These are phyloP conservation scores for Cercospora sp. DNA, from an alignment of 2,329 filamentous ascomycete species.

Conservation along the genomic window DNA sequence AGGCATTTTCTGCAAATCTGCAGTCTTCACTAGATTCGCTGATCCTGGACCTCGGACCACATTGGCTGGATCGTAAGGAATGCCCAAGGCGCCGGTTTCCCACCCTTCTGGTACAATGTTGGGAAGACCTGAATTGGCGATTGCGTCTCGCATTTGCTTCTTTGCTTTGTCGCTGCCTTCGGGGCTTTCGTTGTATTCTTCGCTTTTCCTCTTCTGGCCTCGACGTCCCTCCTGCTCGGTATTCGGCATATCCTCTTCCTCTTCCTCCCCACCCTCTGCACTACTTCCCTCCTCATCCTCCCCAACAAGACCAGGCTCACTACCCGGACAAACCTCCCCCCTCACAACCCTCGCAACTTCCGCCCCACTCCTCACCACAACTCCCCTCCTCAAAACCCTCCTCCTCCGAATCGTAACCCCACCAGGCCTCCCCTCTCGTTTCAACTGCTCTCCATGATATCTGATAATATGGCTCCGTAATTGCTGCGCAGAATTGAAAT, in stretches of 20 bases:
- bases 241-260: not conserved
- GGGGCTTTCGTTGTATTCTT: not conserved
- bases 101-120: not conserved
- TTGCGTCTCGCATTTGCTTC: not conserved
- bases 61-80: not conserved
- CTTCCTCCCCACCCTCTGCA: not conserved
- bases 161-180: not conserved
- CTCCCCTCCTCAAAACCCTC: not conserved
- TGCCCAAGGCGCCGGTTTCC: not conserved
- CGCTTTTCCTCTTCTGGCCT: not conserved
- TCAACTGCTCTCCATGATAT: not conserved
- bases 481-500: not conserved
- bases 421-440: not conserved
- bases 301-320: not conserved
- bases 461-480: not conserved
- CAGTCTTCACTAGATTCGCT: not conserved
- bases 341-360: not conserved
- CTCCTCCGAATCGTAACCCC: not conserved
- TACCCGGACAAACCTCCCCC: not conserved
- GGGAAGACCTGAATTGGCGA: not conserved
- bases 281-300: too few relatives aligned
- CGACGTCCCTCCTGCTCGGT: not conserved
- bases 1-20: not conserved
- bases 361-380: not conserved
- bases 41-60: not conserved